Evolutionary conservation across 2,329 filamentous ascomycete species (phyloP), one percentile per base, ranked within the genome.

Genomic region (Leptographium radiaticola): DNA sequence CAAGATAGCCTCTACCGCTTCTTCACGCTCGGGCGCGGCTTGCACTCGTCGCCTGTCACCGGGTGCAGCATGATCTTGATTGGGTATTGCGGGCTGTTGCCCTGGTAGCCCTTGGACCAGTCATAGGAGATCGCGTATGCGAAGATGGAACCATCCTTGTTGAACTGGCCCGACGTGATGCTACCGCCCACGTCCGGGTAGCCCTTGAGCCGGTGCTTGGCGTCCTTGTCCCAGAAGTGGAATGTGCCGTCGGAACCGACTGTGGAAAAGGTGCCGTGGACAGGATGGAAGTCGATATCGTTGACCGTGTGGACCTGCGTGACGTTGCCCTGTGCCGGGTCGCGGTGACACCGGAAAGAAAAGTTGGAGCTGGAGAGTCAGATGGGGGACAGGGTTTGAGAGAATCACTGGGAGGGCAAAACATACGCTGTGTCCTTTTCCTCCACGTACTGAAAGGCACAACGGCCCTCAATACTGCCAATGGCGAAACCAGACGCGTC

Each of bases 291-390:
- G 30, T 88, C 94, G 68, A 98, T 98, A 61, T 89, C 86, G 72
- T 98, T 98, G 65, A 98, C 89, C 1, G 89, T 84, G 74, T 90
- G 93, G 62, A 97, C 93, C 65, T 91, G 93, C 62, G 87, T 88
- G 59, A 85, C 74, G 69, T 89, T 90, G 64, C 80, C 80, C 55
- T 81, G 72, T 1, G 86, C 81, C 6, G 81, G 80, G 63, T 95
- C 88, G 56, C 93, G 89, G 69, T 98, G 93, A 71, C 93, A 98
- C 71, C 97, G 97, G 82, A 98, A 98, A 44, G 89, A 95, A 75
- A 98, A 98, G 74, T 98, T 97, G 64, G 84, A 86, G 63, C 83
- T 85, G 59, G 54, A 11, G 4, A 53, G 59, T 49, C 56, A 55
- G 45, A 42, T 7, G 30, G n/a, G 31, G 16, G 16, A 55, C 20